Evolutionary conservation across 345 rosid genomes (phyloP), one percentile per base, ranked within the genome.

Genomic region (Microcos paniculata): DNA sequence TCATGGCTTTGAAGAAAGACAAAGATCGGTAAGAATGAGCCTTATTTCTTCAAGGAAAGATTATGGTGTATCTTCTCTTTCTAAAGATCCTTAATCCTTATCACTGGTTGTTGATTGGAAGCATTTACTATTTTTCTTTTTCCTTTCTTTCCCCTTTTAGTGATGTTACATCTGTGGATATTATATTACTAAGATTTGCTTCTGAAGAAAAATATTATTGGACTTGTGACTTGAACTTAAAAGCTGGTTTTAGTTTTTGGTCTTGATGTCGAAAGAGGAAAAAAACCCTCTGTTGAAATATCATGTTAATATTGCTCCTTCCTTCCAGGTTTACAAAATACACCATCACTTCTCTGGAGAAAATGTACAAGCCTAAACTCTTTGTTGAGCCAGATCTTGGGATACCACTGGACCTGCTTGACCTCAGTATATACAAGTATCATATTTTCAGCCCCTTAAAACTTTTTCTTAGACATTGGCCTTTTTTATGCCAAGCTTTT

Each of bases 341-440:
- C 84, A 88, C 89, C 59, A 90, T 96, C 81, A 90, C 97, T 56
- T 93, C 97, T 43, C 77, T 92, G 85, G 99, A 96, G 90, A 96
- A 92, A 80, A 81, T 80, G 80, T 88, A 90, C 87, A 96, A 93
- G 84, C 99, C 99, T 19, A 84, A 92, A 78, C 91, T 96, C 55
- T 86, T 83, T 84, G 99, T 89, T 69, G 98, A 96, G 85, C 92
- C 98, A 71, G 99, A 96, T 89, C 98, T 96, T 66, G 99, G 99
- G 83, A 90, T 96, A 82, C 97, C 98, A 43, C 91, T 93, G 80
- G 97, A 96, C 85, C 87, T 96, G 77, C 97, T 96, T 81, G 99
- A 96, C 84, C 92, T 96, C 70, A 93, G 94, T 80, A 90, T 90
- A 49, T 93, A 96, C 94, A 96, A 90, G 98, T 96, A 90, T 70